Evolutionary conservation across 2,329 filamentous ascomycete species (phyloP).

Genomic region (Ceratocystis variospora): DNA sequence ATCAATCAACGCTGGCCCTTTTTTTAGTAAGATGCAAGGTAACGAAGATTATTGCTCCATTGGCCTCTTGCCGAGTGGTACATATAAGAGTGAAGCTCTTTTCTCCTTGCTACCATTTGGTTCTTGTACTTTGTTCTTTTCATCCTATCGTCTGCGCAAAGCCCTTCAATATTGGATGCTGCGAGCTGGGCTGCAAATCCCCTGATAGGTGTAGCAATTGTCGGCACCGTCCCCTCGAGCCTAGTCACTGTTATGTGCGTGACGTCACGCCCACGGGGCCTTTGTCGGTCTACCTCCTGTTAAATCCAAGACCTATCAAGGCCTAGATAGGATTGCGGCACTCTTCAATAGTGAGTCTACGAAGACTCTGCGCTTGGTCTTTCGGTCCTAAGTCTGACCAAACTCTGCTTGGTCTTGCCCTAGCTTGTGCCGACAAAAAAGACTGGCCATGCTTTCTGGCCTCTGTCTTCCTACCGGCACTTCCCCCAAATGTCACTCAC

Average conservation of each 20-base stretch:
- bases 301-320: constrained; percentile 34
- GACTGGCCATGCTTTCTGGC: constrained; percentile 38
- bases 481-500: constrained; percentile 20
- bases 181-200: neutral
- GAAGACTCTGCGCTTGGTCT: constrained; percentile 33
- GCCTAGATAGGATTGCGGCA: constrained; percentile 31
- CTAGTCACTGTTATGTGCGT: constrained; percentile 30
- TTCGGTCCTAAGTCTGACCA: neutral
- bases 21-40: neutral
- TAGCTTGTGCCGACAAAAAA: constrained; percentile 38
- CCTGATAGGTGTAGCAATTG: constrained; percentile 29
- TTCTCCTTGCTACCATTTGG: neutral
- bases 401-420: constrained; percentile 15
- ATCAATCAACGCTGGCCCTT: neutral
- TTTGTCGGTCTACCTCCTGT: constrained; percentile 28
- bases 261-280: constrained; percentile 28
- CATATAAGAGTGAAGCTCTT: neutral
- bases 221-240: constrained; percentile 33
- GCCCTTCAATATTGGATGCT: neutral
- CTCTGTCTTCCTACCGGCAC: constrained; percentile 31
- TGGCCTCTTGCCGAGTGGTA: too few relatives aligned
- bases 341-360: constrained; percentile 35
- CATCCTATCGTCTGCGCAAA: neutral
- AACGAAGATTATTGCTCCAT: neutral
- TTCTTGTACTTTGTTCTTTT: too few relatives aligned